Evolutionary conservation across 2,329 filamentous ascomycete species (phyloP), one percentile per base, ranked within the genome.

Genomic region (Neopestalotiopsis sp.): DNA sequence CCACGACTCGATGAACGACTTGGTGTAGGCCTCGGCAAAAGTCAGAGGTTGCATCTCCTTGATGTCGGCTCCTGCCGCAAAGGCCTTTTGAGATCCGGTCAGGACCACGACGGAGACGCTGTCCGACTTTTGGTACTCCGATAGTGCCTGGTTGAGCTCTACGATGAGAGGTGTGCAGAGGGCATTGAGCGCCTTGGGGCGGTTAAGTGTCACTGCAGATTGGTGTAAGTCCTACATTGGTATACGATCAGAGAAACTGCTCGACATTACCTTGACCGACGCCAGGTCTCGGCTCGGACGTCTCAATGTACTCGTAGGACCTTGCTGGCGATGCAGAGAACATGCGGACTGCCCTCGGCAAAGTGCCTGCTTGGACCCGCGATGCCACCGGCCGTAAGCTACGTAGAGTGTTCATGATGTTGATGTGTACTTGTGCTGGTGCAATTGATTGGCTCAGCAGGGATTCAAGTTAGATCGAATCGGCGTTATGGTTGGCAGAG

Each of bases 31-130:
- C 73, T 91, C 86, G 71, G 93, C 89, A 83, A 99, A 99, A 67
- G 91, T 95, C 53, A 98, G 89, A 70, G 94, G 91, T 38, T 94
- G 93, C 96, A 99, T 99, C 83, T 99, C 96, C 83, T 98, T 98
- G 85, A 99, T 99, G 82, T 99, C 96, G 70, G 96, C 96, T 65
- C 96, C 96, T 59, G 96, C 95, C 38, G 95, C 95, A 78, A 98
- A 99, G 57, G 95, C 95, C 81, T 92, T 94, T 73, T 94, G 87
- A 61, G 92, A 97, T 67, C 96, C 96, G 1, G 96, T 98, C 69
- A 99, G 86, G 69, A 99, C 82, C 75, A 97, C 94, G 74, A 91
- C 92, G 10, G 89, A 89, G 72, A 94, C 91, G 40, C 87, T 85
- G 68, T 91, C 86, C 71, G 92, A 90, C 62, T 86, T 81, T 77